Evolutionary conservation across 768 basidiomycete species (phyloP).

Genomic region (Agaricus blazei): DNA sequence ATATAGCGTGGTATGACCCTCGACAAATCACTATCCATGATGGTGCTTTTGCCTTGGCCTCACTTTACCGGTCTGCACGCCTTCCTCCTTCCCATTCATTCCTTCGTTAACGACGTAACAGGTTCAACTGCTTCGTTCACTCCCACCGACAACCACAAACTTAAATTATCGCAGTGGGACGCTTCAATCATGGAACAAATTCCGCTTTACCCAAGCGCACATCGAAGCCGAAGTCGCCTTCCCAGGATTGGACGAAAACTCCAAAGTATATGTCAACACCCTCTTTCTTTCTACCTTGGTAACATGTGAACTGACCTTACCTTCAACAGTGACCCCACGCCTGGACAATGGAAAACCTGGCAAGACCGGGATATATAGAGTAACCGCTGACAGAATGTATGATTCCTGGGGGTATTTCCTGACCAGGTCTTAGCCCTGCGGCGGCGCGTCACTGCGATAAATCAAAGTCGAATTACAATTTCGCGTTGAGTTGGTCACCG

Average conservation of each 20-base stretch:
- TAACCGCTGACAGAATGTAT: constrained; percentile 73
- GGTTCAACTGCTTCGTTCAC: constrained; percentile 44
- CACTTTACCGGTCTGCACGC: constrained; percentile 26
- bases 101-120: constrained; percentile 9
- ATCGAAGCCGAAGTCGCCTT: constrained; percentile 63
- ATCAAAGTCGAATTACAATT: constrained; percentile 45
- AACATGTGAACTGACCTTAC: not conserved
- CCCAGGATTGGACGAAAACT: constrained; percentile 52
- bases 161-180: constrained; percentile 69
- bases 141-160: constrained; percentile 44
- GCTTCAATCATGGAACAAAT: constrained; percentile 90
- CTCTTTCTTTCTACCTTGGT: not conserved
- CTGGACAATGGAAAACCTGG: constrained; percentile 92
- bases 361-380: constrained; percentile 74
- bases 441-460: constrained; percentile 52
- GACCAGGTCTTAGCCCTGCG: constrained; percentile 62
- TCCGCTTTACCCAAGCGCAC: constrained; percentile 79
- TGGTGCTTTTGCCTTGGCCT: constrained; percentile 62
- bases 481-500: constrained; percentile 64
- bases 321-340: constrained; percentile 68
- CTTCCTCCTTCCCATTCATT: not conserved
- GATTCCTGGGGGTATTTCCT: constrained; percentile 67
- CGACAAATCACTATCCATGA: constrained; percentile 57
- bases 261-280: constrained; percentile 33
- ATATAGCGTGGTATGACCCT: constrained; percentile 77